Evolutionary conservation across 495 filamentous ascomycete species (phyloP).

Genomic region (Beverwykella pulmonaria): DNA sequence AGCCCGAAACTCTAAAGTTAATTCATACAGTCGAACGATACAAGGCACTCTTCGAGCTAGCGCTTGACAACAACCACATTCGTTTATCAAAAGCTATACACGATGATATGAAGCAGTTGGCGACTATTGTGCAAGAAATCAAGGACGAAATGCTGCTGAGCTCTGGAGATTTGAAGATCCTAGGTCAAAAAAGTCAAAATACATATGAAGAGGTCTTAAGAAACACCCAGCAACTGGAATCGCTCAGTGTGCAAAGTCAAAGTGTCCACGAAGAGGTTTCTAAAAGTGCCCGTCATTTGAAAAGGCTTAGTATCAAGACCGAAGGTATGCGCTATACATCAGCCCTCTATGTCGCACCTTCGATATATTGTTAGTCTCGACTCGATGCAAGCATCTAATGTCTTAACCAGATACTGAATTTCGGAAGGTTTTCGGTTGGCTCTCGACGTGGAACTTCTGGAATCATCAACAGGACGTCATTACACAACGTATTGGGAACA

Average conservation of each 20-base stretch:
- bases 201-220: background rate
- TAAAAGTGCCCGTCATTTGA: background rate
- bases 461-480: background rate
- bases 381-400: too few relatives aligned
- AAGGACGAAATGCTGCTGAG: background rate
- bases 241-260: background rate
- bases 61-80: constrained; percentile 11
- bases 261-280: background rate
- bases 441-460: background rate
- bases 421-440: too few relatives aligned
- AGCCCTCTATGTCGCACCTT: background rate
- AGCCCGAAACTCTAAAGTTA: constrained; percentile 2
- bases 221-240: background rate
- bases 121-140: background rate
- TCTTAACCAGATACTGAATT: too few relatives aligned
- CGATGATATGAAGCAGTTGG: background rate
- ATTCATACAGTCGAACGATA: constrained; percentile 2
- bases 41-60: constrained; percentile 3
- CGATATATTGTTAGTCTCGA: too few relatives aligned
- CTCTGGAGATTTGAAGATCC: background rate
- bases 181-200: too few relatives aligned
- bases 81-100: constrained; percentile 4
- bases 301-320: background rate
- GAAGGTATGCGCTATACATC: background rate
- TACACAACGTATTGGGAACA: background rate